Evolutionary conservation across 1,139 yeast species (phyloP).

Genomic region (Kodamaea fungicola): DNA sequence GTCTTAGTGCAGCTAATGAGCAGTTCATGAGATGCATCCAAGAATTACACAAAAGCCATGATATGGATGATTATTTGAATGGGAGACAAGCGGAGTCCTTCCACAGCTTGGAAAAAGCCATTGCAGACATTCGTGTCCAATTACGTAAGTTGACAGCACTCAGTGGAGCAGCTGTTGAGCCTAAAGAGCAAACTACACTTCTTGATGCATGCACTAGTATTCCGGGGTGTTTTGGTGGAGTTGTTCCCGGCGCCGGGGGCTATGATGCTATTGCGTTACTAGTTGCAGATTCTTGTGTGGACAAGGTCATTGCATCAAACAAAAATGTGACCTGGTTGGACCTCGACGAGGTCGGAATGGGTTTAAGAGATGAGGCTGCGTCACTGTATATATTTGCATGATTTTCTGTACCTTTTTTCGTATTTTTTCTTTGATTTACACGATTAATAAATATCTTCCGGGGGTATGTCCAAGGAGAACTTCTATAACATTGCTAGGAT

Average conservation of each 20-base stretch:
- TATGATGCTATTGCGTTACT: slow-evolving; percentile 84
- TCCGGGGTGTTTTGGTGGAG: slow-evolving; percentile 85
- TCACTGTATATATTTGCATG: not conserved
- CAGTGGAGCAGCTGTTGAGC: slow-evolving; percentile 88
- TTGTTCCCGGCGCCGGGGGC: slow-evolving; percentile 99
- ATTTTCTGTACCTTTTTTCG: too few relatives aligned
- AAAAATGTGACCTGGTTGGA: slow-evolving; percentile 59
- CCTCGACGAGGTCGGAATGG: slow-evolving; percentile 55
- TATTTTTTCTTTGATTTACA: too few relatives aligned
- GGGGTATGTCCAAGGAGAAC: slow-evolving; percentile 4
- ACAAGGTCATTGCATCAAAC: slow-evolving; percentile 23
- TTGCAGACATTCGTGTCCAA: slow-evolving; percentile 49
- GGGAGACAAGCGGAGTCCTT: slow-evolving; percentile 17
- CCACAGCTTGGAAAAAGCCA: slow-evolving; percentile 28
- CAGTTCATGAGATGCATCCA: slow-evolving; percentile 49
- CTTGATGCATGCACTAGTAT: slow-evolving; percentile 57
- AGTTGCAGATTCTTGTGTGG: slow-evolving; percentile 48
- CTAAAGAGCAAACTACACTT: slow-evolving; percentile 65
- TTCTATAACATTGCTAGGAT: slow-evolving; percentile 13
- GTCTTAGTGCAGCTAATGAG: slow-evolving; percentile 58
- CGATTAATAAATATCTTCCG: not conserved
- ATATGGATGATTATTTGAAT: slow-evolving; percentile 4
- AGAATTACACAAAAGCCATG: slow-evolving; percentile 25
- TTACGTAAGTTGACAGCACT: slow-evolving; percentile 57
- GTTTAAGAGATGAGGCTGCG: slow-evolving; percentile 39